Conservation (phyloP, 495 filamentous ascomycete genomes). For the Penicillium canariense region DNA sequence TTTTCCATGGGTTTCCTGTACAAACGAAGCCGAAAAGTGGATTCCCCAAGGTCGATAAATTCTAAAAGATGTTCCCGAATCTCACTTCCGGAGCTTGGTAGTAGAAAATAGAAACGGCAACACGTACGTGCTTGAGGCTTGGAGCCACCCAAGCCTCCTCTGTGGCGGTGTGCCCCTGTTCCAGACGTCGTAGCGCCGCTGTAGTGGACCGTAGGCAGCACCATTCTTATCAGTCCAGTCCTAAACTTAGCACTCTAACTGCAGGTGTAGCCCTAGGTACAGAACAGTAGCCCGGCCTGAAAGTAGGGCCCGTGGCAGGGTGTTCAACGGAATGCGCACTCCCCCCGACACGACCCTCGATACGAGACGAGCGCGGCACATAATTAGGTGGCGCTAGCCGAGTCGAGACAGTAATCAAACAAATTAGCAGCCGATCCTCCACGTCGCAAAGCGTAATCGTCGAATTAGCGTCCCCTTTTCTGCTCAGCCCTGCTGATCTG, state of each 20-base stretch:
- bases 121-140: conserved; percentile 9
- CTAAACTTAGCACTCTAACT: conserved; percentile 20
- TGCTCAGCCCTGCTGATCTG: conserved; percentile 9
- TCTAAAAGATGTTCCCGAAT: background rate
- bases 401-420: too few species aligned
- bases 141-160: background rate
- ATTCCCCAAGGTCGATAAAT: background rate
- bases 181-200: conserved; percentile 2
- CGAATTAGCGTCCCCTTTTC: background rate
- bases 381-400: too few species aligned
- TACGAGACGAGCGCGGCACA: too few species aligned
- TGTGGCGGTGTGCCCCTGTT: conserved; percentile 13
- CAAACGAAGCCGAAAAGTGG: background rate
- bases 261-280: background rate
- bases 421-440: conserved; percentile 22
- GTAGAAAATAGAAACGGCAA: background rate
- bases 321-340: too few species aligned
- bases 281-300: background rate
- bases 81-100: too few species aligned
- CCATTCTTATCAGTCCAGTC: conserved; percentile 15
- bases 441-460: conserved; percentile 10
- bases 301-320: too few species aligned
- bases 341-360: too few species aligned
- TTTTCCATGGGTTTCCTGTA: background rate
- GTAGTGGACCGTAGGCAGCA: conserved; percentile 19